Conservation (phyloP, 331 rosid genomes). For the Phaseolus coccineus region DNA sequence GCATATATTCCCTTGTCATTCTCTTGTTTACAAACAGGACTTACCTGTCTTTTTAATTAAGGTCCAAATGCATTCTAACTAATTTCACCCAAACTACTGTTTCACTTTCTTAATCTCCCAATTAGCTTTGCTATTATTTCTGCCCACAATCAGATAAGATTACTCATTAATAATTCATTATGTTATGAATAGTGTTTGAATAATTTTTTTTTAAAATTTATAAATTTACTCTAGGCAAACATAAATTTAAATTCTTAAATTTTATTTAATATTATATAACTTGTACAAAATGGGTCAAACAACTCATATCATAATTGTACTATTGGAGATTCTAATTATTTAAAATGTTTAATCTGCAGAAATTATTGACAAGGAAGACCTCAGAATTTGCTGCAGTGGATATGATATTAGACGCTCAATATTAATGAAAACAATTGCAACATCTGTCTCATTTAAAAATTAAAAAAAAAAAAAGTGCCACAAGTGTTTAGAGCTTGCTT, state of each 20-base stretch:
- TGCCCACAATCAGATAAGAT: background rate
- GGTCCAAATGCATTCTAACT: background rate
- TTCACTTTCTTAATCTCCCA: background rate
- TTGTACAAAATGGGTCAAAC: background rate
- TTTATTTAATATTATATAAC: background rate
- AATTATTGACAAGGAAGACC: background rate
- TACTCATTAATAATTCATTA: no score
- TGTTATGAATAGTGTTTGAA: no score
- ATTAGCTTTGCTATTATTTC: background rate
- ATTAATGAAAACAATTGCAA: background rate
- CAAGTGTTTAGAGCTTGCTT: conserved; percentile 8
- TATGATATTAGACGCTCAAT: conserved; percentile 2
- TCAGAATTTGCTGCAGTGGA: background rate
- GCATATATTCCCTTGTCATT: conserved; percentile 14
- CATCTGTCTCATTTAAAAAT: background rate
- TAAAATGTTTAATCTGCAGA: no score
- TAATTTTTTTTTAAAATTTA: no score
- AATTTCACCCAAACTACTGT: background rate
- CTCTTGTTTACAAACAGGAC: background rate
- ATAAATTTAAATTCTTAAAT: background rate
- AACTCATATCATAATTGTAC: background rate
- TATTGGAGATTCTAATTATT: background rate
- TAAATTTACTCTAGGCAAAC: background rate
- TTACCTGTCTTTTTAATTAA: conserved; percentile 3
- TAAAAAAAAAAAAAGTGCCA: no score